These are phyloP conservation scores for Halophytophthora batemanensis DNA, from an alignment of 352 stramenopile genomes.

Conservation along the genomic window DNA sequence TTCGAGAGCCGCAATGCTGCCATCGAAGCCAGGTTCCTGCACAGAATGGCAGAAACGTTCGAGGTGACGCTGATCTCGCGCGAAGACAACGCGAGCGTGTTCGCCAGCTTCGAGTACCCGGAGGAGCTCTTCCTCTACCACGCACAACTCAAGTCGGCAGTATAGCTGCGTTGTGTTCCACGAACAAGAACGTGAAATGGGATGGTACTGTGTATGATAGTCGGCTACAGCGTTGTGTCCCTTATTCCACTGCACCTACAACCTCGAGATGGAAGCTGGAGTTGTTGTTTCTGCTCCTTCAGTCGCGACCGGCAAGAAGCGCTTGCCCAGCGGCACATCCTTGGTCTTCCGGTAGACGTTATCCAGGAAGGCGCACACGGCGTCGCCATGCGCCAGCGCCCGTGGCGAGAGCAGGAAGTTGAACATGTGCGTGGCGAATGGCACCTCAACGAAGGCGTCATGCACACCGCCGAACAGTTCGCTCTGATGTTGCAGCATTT, in stretches of 20 bases:
- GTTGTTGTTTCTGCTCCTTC: slow-evolving; percentile 5
- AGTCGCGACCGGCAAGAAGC: slow-evolving; percentile 13
- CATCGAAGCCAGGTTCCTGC: slow-evolving; percentile 41
- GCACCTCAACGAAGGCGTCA: slow-evolving; percentile 59
- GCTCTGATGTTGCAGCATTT: slow-evolving; percentile 17
- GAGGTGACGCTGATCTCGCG: slow-evolving; percentile 19
- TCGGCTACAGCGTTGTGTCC: slow-evolving; percentile 7
- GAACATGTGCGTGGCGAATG: slow-evolving; percentile 57
- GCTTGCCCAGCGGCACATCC: slow-evolving; percentile 23
- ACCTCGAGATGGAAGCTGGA: slow-evolving; percentile 12
- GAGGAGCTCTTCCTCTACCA: slow-evolving; percentile 46
- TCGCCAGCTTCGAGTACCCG: slow-evolving; percentile 33
- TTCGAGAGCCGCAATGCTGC: slow-evolving; percentile 41
- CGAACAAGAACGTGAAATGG: slow-evolving; percentile 3
- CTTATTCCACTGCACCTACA: slow-evolving; percentile 8
- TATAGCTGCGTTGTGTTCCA: slow-evolving; percentile 5
- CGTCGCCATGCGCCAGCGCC: slow-evolving; percentile 47
- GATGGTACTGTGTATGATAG: not conserved
- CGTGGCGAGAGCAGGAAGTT: slow-evolving; percentile 57
- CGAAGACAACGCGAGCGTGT: slow-evolving; percentile 16
- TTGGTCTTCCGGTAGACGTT: slow-evolving; percentile 48
- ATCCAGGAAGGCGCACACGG: slow-evolving; percentile 54
- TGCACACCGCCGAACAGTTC: slow-evolving; percentile 29
- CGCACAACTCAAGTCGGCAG: slow-evolving; percentile 19
- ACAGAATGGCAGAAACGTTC: slow-evolving; percentile 26